Conservation (phyloP, 352 stramenopile species). For the Phytopythium kandeliae region DNA sequence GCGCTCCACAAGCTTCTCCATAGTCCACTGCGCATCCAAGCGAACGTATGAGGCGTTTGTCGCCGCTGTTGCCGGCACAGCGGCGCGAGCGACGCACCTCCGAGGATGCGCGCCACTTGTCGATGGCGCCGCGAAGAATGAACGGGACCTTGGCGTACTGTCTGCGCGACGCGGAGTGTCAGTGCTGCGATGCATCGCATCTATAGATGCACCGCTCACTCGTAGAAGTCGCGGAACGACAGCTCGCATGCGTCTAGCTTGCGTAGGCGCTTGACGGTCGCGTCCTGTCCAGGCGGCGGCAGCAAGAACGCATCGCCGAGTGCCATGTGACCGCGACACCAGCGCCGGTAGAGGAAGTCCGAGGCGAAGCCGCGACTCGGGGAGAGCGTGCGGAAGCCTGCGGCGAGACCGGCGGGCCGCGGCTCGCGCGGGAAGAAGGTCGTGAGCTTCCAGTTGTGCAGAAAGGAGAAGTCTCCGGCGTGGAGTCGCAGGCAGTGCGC, state of each 20-base stretch:
- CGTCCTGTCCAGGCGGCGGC: conserved; percentile 31
- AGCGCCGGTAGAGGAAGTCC: conserved; percentile 84
- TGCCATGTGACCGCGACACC: conserved; percentile 75
- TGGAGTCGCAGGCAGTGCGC: conserved; percentile 67
- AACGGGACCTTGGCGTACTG: conserved; percentile 70
- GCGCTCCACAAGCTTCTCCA: conserved; percentile 45
- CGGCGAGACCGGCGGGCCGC: conserved; percentile 16
- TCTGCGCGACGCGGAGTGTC: conserved; percentile 9
- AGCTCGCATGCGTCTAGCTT: conserved; percentile 54
- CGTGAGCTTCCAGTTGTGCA: conserved; percentile 66
- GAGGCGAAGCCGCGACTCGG: conserved; percentile 48
- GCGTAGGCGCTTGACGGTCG: conserved; percentile 37
- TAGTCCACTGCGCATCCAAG: conserved; percentile 71
- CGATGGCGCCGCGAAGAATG: conserved; percentile 64
- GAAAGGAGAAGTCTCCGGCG: conserved; percentile 59
- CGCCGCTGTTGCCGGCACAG: no score
- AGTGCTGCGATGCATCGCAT: not conserved
- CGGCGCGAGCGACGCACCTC: conserved; percentile 46
- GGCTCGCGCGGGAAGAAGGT: conserved; percentile 68
- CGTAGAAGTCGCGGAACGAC: conserved; percentile 65
- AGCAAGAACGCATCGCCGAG: conserved; percentile 46
- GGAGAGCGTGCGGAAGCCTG: conserved; percentile 7
- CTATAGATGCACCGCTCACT: conserved; percentile 27
- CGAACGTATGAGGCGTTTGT: no score
- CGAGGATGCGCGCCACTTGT: conserved; percentile 61